phyloP scores from a whole-genome alignment of 768 basidiomycete species.

The Xerocomellus intermedius region DNA sequence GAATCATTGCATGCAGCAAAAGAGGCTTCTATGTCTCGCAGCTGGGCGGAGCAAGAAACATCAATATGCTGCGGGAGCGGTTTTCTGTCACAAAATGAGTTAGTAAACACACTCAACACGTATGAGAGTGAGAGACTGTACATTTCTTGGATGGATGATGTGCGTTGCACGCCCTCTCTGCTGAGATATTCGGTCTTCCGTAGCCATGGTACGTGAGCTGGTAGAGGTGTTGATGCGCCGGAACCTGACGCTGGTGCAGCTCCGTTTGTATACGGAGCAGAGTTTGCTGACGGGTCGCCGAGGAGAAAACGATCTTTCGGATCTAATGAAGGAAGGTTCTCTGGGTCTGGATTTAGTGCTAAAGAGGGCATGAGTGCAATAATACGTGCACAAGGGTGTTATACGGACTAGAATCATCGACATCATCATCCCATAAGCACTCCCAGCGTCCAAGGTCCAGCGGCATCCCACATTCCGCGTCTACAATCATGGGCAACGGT shows the following conservation, averaged over 20 bases:
- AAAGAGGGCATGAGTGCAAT: background rate
- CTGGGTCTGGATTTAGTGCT: constrained; percentile 67
- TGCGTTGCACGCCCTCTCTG: constrained; percentile 51
- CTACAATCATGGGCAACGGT: constrained; percentile 92
- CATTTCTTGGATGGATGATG: constrained; percentile 50
- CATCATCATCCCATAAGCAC: constrained; percentile 80
- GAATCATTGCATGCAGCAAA: constrained; percentile 57
- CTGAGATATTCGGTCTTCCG: constrained; percentile 90
- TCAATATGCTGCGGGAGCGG: constrained; percentile 54
- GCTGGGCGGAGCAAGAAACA: constrained; percentile 70
- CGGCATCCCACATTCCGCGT: constrained; percentile 96
- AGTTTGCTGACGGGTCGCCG: constrained; percentile 55
- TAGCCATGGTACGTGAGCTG: constrained; percentile 82
- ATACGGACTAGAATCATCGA: constrained; percentile 60
- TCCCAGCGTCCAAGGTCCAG: constrained; percentile 83
- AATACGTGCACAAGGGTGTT: background rate
- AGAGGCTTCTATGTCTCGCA: constrained; percentile 75
- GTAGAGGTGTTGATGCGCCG: constrained; percentile 43
- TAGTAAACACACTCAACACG: background rate
- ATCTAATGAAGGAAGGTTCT: constrained; percentile 59
- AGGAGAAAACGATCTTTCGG: constrained; percentile 77
- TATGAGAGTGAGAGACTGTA: constrained; percentile 32
- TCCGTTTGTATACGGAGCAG: constrained; percentile 43
- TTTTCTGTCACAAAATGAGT: constrained; percentile 39
- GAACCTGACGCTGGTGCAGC: constrained; percentile 34